Percentiles rank a stretch among this genome's conserved stretches.
Conservation (phyloP, 2,329 filamentous ascomycete species). For the Fusarium sp. region DNA sequence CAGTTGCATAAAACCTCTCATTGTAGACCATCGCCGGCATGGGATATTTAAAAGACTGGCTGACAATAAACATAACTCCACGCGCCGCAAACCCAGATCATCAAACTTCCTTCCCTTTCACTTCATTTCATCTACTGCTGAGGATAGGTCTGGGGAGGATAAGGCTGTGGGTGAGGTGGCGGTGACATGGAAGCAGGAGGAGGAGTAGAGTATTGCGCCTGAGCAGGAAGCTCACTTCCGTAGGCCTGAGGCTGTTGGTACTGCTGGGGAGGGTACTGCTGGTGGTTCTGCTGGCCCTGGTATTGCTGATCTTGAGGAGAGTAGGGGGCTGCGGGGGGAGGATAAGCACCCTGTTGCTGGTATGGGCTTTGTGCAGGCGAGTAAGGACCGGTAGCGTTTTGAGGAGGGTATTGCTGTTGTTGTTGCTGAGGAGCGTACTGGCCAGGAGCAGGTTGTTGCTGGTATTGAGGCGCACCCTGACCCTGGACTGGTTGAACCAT, state of each 20-base stretch:
- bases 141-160: constrained; percentile 8
- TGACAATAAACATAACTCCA: constrained; percentile 8
- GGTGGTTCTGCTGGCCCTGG: constrained; percentile 27
- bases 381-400: constrained; percentile 25
- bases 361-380: constrained; percentile 44
- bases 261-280: constrained; percentile 40
- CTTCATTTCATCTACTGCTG: constrained; percentile 2
- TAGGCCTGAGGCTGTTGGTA: constrained; percentile 34
- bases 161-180: constrained; percentile 34
- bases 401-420: constrained; percentile 24
- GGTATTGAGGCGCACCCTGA: constrained; percentile 34
- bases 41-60: constrained; percentile 9
- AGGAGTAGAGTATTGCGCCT: constrained; percentile 29
- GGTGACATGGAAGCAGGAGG: constrained; percentile 22
- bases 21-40: not conserved
- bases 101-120: not conserved
- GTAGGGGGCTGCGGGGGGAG: constrained; percentile 36
- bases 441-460: constrained; percentile 24
- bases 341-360: constrained; percentile 44
- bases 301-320: constrained; percentile 39
- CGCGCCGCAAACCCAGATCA: not conserved
- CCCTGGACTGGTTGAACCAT: constrained; percentile 32
- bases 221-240: constrained; percentile 28
- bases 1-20: not conserved
- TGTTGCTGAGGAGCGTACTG: constrained; percentile 24